Evolutionary conservation across 768 basidiomycete species (phyloP), one percentile per base, ranked within the genome.

Genomic region (Erythrobasidium yunnanense): DNA sequence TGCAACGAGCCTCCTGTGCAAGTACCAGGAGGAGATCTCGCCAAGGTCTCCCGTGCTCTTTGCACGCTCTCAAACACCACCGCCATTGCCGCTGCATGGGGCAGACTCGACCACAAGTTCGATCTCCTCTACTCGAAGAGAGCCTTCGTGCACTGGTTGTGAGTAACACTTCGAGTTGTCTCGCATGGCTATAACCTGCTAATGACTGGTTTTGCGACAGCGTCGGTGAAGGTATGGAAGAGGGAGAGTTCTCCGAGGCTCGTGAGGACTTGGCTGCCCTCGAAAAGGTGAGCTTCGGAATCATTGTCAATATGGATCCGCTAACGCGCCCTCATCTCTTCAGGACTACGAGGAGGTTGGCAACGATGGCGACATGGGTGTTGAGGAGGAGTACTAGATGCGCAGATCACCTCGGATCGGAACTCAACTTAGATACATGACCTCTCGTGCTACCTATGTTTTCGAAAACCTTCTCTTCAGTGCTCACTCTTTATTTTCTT

Each of bases 221-320:
- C 74, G 92, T 95, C 69, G 92, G 92, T 75, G 92, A 97, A 79
- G 93, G 93, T 81, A 96, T 97, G 93, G 93, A 96, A 76, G 93
- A 97, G 81, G 93, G 93, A 78, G 93, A 97, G 79, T 96, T 96
- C 79, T 91, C 90, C 51, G 92, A 95, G 79, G 93, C 93, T 50
- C 87, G 92, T 72, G 93, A 97, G 77, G 93, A 97, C 79, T 85
- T 97, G 68, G 93, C 93, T 46, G 93, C 93, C 5, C 83, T 97
- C 66, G 92, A 96, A 79, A 92, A 88, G 77, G 90, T 52, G 25
- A 52, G 50, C n/a, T n/a, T n/a, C n/a, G n/a, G n/a, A n/a, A n/a
- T n/a, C n/a, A n/a, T n/a, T n/a, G n/a, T n/a, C n/a, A n/a, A 20
- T 52, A 8, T 8, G 7, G 29, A 11, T 20, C 22, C 8, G 50